phyloP scores from a whole-genome alignment of 768 basidiomycete genomes.

The Trametes cingulata region DNA sequence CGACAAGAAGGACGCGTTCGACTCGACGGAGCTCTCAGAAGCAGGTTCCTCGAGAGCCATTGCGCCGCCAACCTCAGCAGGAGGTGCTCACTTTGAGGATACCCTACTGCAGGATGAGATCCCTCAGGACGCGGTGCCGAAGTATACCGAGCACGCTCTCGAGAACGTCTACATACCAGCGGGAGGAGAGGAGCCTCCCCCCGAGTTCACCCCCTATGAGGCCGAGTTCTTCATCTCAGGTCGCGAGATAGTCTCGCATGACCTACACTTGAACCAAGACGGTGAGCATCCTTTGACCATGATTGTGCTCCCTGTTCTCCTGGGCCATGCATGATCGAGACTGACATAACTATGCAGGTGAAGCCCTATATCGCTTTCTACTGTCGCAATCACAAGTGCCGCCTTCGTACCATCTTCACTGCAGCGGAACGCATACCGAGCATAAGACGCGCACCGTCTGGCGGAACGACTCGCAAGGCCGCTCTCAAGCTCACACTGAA shows the following conservation, averaged over 20 bases:
- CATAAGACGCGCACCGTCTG: conserved; percentile 49
- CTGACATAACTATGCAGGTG: conserved; percentile 42
- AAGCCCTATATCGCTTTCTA: conserved; percentile 74
- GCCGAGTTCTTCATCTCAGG: conserved; percentile 56
- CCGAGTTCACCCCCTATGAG: conserved; percentile 60
- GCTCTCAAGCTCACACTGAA: conserved; percentile 41
- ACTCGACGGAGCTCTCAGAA: neutral
- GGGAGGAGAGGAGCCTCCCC: conserved; percentile 51
- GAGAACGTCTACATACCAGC: conserved; percentile 25
- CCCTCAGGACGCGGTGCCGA: neutral
- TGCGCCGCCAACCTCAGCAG: neutral
- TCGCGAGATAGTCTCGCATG: conserved; percentile 64
- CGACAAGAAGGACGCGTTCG: neutral
- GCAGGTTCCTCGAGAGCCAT: neutral
- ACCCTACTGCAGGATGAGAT: neutral
- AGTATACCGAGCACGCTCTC: conserved; percentile 17
- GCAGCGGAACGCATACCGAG: conserved; percentile 59
- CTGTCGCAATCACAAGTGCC: conserved; percentile 51
- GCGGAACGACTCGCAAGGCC: conserved; percentile 36
- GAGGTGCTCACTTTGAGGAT: neutral
- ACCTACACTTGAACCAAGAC: conserved; percentile 65
- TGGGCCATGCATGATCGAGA: too few relatives aligned
- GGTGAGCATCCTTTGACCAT: conserved; percentile 40
- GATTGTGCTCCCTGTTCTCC: neutral
- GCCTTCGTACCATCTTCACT: conserved; percentile 49